Base-by-base conservation (phyloP, 2,329 filamentous ascomycete species). In the Cladosporium sp. region DNA sequence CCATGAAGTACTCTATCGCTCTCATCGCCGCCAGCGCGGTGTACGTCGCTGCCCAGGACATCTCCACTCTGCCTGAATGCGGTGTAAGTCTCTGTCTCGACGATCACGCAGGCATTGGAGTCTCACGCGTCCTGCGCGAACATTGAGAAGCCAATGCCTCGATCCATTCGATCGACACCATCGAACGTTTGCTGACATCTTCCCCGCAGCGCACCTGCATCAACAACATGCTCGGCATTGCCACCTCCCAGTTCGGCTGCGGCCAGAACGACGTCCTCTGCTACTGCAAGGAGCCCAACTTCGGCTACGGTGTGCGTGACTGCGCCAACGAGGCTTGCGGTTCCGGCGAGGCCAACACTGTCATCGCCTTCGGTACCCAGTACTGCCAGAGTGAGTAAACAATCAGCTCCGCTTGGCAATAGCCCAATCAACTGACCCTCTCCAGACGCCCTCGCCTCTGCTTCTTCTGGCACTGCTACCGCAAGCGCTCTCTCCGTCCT, bases 221-320 rank as follows among this genome's bases (percentile, higher is more conserved):
- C 62, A 64, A 60, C 62, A 72, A 72, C 70, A 74, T 75, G 73
- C 59, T 72, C 57, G 60, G 55, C 38, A 65, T 70, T 42, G 71
- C 70, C 28, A 51, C 55, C 49, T 51, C 60, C 34, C 34, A 66
- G 14, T 66, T 74, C 58, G 67, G 68, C 58, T 75, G 73, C 66
- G 25, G 34, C 28, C 45, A 36, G 15, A 65, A 65, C 61, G 67
- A 75, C 63, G 65, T 67, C 20, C 61, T 60, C 25, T 75, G 73
- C 69, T 70, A 71, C 64, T 75, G 73, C 70, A 60, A 59, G 45
- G 64, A 70, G 57, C 65, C 64, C 40, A 61, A 70, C 60, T 75
- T 74, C 63, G 71, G 71, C 59, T 73, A 70, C 63, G 73, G 73
- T 63, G 66, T 75, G 25, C 71, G 73, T 55, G 73, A 75, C 63